Base-by-base conservation (phyloP, 2,329 filamentous ascomycete genomes). In the Diatrype stigma region DNA sequence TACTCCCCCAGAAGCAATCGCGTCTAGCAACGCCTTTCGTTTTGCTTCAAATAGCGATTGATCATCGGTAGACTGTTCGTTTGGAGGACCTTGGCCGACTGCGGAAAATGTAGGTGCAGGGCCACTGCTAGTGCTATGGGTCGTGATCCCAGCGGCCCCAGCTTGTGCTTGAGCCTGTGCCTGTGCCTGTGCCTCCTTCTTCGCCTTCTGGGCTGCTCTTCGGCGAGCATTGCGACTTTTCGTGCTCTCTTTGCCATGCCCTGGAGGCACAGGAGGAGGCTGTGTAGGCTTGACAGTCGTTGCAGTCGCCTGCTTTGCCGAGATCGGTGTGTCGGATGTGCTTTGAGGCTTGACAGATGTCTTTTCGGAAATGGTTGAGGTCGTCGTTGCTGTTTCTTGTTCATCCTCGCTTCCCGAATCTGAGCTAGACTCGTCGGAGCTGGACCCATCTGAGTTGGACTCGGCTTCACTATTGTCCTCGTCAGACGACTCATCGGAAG, bases 161-260 rank as follows among this genome's bases (percentile, higher is more conserved):
- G 28, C n/a, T 50, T 53, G 10, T 6, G 23, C 30, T 22, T 42
- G 42, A 46, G n/a, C 56, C 47, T 59, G 54, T 48, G 51, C 61
- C 53, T 46, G 57, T 54, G n/a, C 56, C 47, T 59, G 54, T 48
- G 51, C 61, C 53, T 46, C 56, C 53, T 51, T 64, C 56, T 61
- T 61, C 23, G 64, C 60, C 19, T 62, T 60, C 50, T 73, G 72
- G 3, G 67, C 66, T 3, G 67, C 64, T 32, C 73, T 73, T 42
- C 79, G 71, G 26, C 80, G 70, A 8, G 72, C 73, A 54, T 83
- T 83, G 6, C 80, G 73, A 53, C 72, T 78, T 56, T 76, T 74
- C 0, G 80, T 82, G 32, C 59, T 68, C 0, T 66, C 63, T 46
- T 75, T 62, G 2, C 75, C 74, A 16, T 62, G 53, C 1, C 66